Evolutionary conservation across 1,284 basidiomycete species (phyloP), one percentile per base, ranked within the genome.

Genomic region (Trichosporon asahii): DNA sequence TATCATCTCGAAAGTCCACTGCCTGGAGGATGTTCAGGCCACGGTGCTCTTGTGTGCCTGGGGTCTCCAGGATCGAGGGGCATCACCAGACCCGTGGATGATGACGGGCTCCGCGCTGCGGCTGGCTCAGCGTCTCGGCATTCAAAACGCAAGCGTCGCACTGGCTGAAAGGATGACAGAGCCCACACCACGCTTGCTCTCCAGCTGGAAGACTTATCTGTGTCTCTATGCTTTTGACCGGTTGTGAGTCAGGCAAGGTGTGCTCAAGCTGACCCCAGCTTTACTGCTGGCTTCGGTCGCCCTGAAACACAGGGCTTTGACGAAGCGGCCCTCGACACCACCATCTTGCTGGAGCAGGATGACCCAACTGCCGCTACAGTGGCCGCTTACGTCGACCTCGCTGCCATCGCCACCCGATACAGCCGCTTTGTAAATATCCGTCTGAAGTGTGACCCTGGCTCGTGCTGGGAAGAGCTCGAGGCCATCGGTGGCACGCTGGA

Each of bases 31-130:
- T 55, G 69, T 75, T 2, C 74, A 75, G 46, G 74, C 73, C 1
- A 72, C 57, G 2, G 40, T 75, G 14, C 70, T 75, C 3, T 70
- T 71, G 5, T 68, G 68, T 31, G 69, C 71, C 1, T 75, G 73
- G 73, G 74, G 74, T 0, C 64, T 75, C 15, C 69, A 73, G 12
- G 74, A 75, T 64, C 64, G 74, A 15, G 74, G 74, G 15, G 74
- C 71, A 2, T 75, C 74, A 6, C 73, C 74, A 3, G 74, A 75
- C 64, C 74, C 74, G 4, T 75, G 74, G 74, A 49, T 75, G 29
- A 46, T 74, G 63, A 70, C 74, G 55, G 74, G 74, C 1, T 70
- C 73, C 3, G 74, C 71, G 1, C 74, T 73, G 49, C 66, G 74
- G 2, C 55, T 75, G 6, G 67, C 74, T 0, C 64, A 71, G 21